Evolutionary conservation across 192 early-diverging fungal species (phyloP).

Genomic region (Backusella parvicylindrica): DNA sequence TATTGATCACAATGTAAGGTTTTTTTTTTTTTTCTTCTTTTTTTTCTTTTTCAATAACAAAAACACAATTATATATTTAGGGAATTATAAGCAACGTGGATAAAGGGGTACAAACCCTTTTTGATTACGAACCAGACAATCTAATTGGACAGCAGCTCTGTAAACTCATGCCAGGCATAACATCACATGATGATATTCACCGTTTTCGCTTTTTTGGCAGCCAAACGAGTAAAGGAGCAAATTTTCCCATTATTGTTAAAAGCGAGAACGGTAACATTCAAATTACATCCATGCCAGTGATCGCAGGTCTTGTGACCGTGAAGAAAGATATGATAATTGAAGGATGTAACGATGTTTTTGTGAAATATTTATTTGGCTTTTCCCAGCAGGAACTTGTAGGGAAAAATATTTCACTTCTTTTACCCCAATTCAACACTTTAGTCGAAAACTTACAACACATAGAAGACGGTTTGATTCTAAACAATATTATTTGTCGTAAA

Average conservation of each 20-base stretch:
- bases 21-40: background rate
- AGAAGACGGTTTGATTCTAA: conserved; percentile 19
- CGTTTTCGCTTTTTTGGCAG: conserved; percentile 56
- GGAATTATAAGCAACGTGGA: conserved; percentile 46
- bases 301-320: conserved; percentile 60
- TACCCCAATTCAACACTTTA: conserved; percentile 59
- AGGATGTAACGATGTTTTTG: conserved; percentile 55
- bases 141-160: conserved; percentile 27
- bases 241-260: conserved; percentile 56
- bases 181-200: conserved; percentile 39
- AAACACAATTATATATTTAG: conserved; percentile 18
- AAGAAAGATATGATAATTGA: conserved; percentile 48
- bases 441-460: conserved; percentile 38
- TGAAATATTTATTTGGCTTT: conserved; percentile 63
- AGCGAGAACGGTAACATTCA: conserved; percentile 36
- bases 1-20: conserved; percentile 16
- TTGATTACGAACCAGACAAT: conserved; percentile 43
- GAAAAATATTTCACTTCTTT: conserved; percentile 42
- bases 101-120: conserved; percentile 38
- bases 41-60: background rate
- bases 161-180: conserved; percentile 5
- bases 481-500: conserved; percentile 27
- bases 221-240: conserved; percentile 43
- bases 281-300: conserved; percentile 62
- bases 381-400: conserved; percentile 43